Conservation (phyloP, 495 filamentous ascomycete genomes). For the Terfezia boudieri region DNA sequence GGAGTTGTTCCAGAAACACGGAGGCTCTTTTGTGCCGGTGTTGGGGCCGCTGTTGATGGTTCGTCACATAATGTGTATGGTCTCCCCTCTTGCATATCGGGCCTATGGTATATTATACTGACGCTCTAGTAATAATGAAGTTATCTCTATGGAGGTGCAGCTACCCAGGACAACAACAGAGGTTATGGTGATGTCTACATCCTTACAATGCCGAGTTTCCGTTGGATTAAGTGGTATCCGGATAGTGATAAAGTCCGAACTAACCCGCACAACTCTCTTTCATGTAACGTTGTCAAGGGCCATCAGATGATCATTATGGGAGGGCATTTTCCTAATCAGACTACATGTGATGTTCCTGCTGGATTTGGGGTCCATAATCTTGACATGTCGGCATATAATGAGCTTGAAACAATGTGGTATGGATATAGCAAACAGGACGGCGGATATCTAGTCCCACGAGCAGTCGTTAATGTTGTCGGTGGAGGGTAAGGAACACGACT, state of each 20-base stretch:
- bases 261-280: conserved; percentile 26
- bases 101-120: neutral
- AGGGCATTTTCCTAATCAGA: conserved; percentile 20
- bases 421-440: conserved; percentile 21
- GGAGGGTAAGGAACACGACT: conserved; percentile 20
- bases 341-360: conserved; percentile 17
- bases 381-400: conserved; percentile 24
- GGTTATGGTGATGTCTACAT: conserved; percentile 37
- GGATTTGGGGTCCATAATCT: conserved; percentile 25
- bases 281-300: conserved; percentile 28
- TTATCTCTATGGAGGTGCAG: conserved; percentile 31
- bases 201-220: conserved; percentile 33
- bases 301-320: conserved; percentile 28
- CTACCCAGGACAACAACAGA: conserved; percentile 20
- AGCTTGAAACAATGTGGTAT: conserved; percentile 21
- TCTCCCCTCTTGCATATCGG: neutral
- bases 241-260: conserved; percentile 1
- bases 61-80: conserved; percentile 34
- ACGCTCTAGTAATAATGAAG: conserved; percentile 11
- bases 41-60: conserved; percentile 29
- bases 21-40: conserved; percentile 32
- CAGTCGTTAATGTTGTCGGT: conserved; percentile 23
- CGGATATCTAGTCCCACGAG: conserved; percentile 24
- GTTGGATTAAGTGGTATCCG: conserved; percentile 30
- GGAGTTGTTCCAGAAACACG: conserved; percentile 26